A percentile compares a stretch with the other conserved stretches of the same genome.
phyloP scores from a whole-genome alignment of 2,329 filamentous ascomycete genomes.

The Penicillium vulpinum region DNA sequence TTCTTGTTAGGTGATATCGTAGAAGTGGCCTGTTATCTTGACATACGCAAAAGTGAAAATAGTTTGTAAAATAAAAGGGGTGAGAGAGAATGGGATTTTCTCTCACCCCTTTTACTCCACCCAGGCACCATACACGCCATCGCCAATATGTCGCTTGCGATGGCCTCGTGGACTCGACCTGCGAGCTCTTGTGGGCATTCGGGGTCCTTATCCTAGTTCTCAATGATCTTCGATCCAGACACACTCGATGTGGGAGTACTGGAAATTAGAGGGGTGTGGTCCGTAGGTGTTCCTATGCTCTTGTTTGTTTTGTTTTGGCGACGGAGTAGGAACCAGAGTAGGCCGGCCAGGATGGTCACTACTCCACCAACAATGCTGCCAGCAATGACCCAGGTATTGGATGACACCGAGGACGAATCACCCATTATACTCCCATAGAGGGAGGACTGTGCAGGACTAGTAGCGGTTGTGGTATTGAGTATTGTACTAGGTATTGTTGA shows the following conservation, averaged over 20 bases:
- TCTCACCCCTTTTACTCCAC: not conserved
- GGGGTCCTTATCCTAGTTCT: not conserved
- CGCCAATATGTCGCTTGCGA: not conserved
- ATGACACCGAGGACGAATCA: not conserved
- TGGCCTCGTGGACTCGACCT: not conserved
- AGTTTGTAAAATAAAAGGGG: not conserved
- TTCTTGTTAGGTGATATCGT: not conserved
- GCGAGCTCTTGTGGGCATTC: not conserved
- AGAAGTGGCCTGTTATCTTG: not conserved
- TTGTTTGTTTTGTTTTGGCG: not conserved
- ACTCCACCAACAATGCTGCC: slow-evolving; percentile 22
- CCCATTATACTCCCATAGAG: not conserved
- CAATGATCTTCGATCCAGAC: not conserved
- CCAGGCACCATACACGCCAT: not conserved
- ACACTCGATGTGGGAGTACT: not conserved
- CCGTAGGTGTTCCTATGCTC: not conserved
- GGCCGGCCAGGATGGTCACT: slow-evolving; percentile 13
- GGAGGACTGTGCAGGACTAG: not conserved
- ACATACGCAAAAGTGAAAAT: not conserved
- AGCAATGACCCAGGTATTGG: slow-evolving; percentile 6
- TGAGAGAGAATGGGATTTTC: not conserved
- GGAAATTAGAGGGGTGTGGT: slow-evolving; percentile 2
- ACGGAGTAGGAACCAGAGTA: slow-evolving; percentile 19
- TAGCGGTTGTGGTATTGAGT: not conserved
- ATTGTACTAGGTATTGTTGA: not conserved